These are phyloP conservation scores for Cryptococcus deneoformans DNA, from an alignment of 1,284 basidiomycete species.

Conservation along the genomic window DNA sequence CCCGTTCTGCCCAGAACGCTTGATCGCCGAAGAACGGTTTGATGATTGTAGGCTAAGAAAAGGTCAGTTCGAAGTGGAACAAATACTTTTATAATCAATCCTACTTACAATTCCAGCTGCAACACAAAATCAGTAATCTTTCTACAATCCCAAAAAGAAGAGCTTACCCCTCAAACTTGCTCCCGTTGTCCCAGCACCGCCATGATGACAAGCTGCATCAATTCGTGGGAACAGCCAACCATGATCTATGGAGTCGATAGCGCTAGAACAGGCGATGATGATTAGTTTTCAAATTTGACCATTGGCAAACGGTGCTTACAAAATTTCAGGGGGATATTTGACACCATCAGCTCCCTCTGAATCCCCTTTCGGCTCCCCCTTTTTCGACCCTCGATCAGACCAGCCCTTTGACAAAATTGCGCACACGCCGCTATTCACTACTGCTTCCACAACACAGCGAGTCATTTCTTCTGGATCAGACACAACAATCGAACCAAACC, in stretches of 20 bases:
- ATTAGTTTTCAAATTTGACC: not conserved
- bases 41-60: constrained; percentile 78
- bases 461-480: constrained; percentile 92
- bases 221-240: constrained; percentile 95
- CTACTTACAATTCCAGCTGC: constrained; percentile 36
- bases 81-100: too few species aligned
- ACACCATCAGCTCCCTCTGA: constrained; percentile 38
- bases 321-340: constrained; percentile 71
- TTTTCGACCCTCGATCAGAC: constrained; percentile 83
- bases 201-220: constrained; percentile 95
- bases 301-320: constrained; percentile 18
- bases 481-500: constrained; percentile 98
- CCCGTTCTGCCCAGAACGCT: constrained; percentile 94
- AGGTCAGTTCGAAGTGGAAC: not conserved
- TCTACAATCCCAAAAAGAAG: too few species aligned
- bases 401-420: constrained; percentile 96
- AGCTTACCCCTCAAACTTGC: constrained; percentile 57
- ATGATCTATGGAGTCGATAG: constrained; percentile 86
- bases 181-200: constrained; percentile 93
- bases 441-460: constrained; percentile 81
- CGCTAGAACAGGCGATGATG: constrained; percentile 21
- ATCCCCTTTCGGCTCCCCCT: constrained; percentile 49
- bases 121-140: not conserved
- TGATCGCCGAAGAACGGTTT: constrained; percentile 98
- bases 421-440: constrained; percentile 76